A percentile compares a stretch with the other conserved stretches of the same genome.
Evolutionary conservation across 2,329 filamentous ascomycete genomes (phyloP).

Genomic region (Zalaria obscura): DNA sequence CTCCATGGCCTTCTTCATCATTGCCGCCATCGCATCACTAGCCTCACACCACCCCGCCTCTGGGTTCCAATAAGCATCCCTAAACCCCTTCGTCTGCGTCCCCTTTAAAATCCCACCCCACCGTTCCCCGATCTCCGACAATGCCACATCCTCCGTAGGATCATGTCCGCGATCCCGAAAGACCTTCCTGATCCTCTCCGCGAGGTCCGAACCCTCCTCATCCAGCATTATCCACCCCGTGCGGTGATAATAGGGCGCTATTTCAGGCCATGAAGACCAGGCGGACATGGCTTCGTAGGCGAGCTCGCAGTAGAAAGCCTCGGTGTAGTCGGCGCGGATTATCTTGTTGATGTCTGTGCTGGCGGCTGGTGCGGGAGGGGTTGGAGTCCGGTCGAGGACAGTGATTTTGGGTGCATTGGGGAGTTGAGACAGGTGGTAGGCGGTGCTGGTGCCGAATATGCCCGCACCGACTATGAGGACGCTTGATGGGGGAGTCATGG

Average conservation of each 20-base stretch:
- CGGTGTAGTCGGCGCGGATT: conserved; percentile 17
- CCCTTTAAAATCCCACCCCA: conserved; percentile 27
- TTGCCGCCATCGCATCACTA: conserved; percentile 27
- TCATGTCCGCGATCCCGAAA: conserved; percentile 32
- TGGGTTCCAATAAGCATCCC: conserved; percentile 34
- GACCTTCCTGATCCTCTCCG: conserved; percentile 38
- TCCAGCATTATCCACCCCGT: conserved; percentile 46
- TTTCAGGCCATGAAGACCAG: conserved; percentile 18
- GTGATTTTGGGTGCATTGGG: conserved; percentile 36
- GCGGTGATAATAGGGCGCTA: conserved; percentile 38
- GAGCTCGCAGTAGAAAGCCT: conserved; percentile 14
- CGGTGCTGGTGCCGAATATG: conserved; percentile 51
- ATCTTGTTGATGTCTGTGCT: conserved; percentile 18
- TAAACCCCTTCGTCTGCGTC: conserved; percentile 23
- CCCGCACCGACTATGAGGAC: conserved; percentile 49
- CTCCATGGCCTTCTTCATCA: conserved; percentile 29
- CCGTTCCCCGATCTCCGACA: conserved; percentile 22
- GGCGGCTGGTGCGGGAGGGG: conserved; percentile 29
- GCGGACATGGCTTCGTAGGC: conserved; percentile 24
- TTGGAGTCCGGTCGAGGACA: conserved; percentile 42
- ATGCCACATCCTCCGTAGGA: conserved; percentile 27
- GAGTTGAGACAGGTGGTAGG: conserved; percentile 44
- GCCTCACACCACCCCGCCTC: conserved; percentile 41
- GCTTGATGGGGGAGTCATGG: neutral
- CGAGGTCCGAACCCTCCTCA: conserved; percentile 31